Evolutionary conservation across 2,329 filamentous ascomycete genomes (phyloP).

Genomic region (Fusarium praegraminearum): DNA sequence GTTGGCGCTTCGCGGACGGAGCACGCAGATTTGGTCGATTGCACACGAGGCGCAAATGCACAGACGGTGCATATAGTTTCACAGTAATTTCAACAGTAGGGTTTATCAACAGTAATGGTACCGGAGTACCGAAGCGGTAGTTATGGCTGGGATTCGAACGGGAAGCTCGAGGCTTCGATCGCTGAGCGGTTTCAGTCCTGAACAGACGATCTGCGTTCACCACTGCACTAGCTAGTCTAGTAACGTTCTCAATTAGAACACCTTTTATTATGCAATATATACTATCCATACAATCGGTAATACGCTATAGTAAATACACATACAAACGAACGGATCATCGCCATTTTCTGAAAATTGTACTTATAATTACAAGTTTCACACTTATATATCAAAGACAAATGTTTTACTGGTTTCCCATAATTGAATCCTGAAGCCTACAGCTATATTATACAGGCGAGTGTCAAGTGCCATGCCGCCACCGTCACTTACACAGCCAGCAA

Average conservation of each 20-base stretch:
- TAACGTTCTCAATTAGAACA: background rate
- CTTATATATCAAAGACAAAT: background rate
- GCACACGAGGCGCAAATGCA: background rate
- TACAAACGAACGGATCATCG: background rate
- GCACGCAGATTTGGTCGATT: rapidly evolving
- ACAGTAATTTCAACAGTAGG: background rate
- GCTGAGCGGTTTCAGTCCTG: too few species aligned
- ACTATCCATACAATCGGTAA: background rate
- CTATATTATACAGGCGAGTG: background rate
- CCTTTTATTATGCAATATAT: background rate
- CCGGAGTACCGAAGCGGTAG: conserved; percentile 17
- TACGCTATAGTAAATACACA: background rate
- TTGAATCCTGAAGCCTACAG: background rate
- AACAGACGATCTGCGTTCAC: background rate
- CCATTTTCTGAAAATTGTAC: too few species aligned
- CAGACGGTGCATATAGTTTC: too few species aligned
- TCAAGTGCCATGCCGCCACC: background rate
- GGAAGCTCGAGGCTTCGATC: background rate
- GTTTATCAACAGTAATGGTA: background rate
- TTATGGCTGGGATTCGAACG: conserved; percentile 35
- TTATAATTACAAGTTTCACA: background rate
- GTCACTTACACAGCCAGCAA: background rate
- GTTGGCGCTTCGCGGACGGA: too few species aligned
- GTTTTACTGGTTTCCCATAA: background rate
- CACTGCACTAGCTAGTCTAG: conserved; percentile 5